Conservation (phyloP, 2,329 filamentous ascomycete species). For the Pyrenophora tritici-repentis region DNA sequence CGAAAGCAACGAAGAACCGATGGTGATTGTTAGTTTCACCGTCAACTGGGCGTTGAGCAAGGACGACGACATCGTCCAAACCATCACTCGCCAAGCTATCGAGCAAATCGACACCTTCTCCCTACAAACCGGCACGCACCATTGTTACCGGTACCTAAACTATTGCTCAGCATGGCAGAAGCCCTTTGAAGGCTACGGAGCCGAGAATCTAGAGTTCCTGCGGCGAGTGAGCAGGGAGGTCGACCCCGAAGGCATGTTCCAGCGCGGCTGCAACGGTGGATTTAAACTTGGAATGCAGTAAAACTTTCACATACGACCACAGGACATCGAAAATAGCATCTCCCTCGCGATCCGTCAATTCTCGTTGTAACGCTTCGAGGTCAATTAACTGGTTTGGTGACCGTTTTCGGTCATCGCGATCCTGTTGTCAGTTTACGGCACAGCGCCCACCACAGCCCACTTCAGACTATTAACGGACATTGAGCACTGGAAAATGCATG, state of each 20-base stretch:
- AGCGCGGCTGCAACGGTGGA: constrained; percentile 40
- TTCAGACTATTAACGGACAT: too few relatives aligned
- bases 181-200: constrained; percentile 42
- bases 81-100: constrained; percentile 29
- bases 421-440: too few relatives aligned
- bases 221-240: constrained; percentile 38
- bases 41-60: constrained; percentile 37
- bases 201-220: constrained; percentile 33
- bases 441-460: too few relatives aligned
- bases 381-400: too few relatives aligned
- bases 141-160: constrained; percentile 39
- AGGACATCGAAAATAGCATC: too few relatives aligned
- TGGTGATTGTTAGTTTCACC: constrained; percentile 44
- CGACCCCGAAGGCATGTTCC: constrained; percentile 45
- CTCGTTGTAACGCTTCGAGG: too few relatives aligned
- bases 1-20: constrained; percentile 23
- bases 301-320: not conserved
- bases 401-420: too few relatives aligned
- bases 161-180: constrained; percentile 48
- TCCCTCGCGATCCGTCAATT: too few relatives aligned
- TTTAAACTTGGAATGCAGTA: constrained; percentile 35
- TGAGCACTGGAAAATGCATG: too few relatives aligned
- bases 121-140: constrained; percentile 11
- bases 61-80: constrained; percentile 38
- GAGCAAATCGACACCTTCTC: constrained; percentile 44